phyloP scores from a whole-genome alignment of 2,329 filamentous ascomycete species.

The Colletotrichum tabaci region DNA sequence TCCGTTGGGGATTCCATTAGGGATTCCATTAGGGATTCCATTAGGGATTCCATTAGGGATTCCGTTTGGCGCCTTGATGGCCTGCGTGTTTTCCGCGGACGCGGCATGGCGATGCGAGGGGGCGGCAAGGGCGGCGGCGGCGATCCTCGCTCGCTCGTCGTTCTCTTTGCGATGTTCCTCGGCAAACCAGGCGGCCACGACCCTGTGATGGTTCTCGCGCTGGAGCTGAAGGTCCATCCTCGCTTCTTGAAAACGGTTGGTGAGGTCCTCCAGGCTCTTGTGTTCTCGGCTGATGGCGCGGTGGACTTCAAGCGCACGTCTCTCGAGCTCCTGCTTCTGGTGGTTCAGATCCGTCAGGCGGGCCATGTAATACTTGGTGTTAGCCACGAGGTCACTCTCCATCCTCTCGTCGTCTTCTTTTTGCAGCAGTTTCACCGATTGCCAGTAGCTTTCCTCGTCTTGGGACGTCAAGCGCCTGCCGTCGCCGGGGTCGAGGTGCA shows the following conservation, averaged over 20 bases:
- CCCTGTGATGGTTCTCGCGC: conserved; percentile 1
- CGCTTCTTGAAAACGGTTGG: conserved; percentile 9
- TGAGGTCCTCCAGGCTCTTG: conserved; percentile 23
- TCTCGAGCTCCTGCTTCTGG: conserved; percentile 35
- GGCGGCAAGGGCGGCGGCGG: conserved; percentile 27
- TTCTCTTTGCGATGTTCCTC: conserved; percentile 16
- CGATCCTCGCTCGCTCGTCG: conserved; percentile 24
- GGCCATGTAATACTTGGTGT: neutral
- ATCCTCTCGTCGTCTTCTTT: conserved; percentile 26
- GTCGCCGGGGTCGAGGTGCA: conserved; percentile 31
- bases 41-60: no score
- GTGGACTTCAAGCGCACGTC: conserved; percentile 24
- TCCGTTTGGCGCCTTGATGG: conserved; percentile 4
- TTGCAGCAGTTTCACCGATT: conserved; percentile 11
- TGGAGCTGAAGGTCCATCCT: neutral
- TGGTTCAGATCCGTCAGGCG: conserved; percentile 17
- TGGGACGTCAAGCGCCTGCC: conserved; percentile 13
- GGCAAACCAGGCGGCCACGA: conserved; percentile 20
- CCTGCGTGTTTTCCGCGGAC: conserved; percentile 1
- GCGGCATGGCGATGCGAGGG: conserved; percentile 5
- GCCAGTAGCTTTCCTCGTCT: conserved; percentile 39
- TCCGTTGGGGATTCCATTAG: no score
- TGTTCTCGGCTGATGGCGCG: conserved; percentile 29
- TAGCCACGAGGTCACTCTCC: conserved; percentile 19
- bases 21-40: no score